A percentile compares a stretch with the other conserved stretches of the same genome.
These are phyloP conservation scores for Yarrowia sp. DNA, from an alignment of 805 yeast genomes.

Conservation along the genomic window DNA sequence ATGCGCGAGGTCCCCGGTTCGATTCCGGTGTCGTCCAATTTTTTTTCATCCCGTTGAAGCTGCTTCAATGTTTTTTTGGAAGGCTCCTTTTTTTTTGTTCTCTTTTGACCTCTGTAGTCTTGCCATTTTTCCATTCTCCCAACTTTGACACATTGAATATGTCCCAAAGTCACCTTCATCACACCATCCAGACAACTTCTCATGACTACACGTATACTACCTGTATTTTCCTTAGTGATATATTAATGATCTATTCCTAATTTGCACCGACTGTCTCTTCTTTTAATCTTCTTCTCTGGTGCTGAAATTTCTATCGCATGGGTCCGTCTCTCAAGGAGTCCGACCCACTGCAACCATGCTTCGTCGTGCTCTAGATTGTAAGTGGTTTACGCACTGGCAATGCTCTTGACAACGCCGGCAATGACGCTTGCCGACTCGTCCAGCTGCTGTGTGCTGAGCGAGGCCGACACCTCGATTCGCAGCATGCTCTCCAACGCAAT, in stretches of 20 bases:
- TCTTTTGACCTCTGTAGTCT: too few species aligned
- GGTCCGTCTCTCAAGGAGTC: too few species aligned
- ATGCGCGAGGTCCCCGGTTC: slow-evolving; percentile 34
- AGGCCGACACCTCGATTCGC: slow-evolving; percentile 33
- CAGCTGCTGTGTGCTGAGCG: slow-evolving; percentile 8
- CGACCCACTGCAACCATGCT: slow-evolving; percentile 1
- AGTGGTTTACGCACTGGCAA: neutral
- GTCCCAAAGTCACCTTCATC: too few species aligned
- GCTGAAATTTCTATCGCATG: neutral
- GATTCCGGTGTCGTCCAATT: slow-evolving; percentile 29
- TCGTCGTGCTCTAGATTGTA: slow-evolving; percentile 7
- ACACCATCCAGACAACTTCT: too few species aligned
- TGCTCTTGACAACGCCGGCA: slow-evolving; percentile 22
- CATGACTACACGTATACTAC: too few species aligned
- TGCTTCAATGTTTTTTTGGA: too few species aligned
- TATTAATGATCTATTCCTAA: slow-evolving; percentile 31
- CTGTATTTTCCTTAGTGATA: slow-evolving; percentile 1
- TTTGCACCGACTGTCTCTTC: slow-evolving; percentile 9
- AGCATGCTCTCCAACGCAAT: slow-evolving; percentile 66
- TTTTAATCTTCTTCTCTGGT: neutral
- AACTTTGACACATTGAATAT: too few species aligned
- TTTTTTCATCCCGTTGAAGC: neutral
- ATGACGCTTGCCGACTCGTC: slow-evolving; percentile 21
- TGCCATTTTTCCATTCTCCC: too few species aligned
- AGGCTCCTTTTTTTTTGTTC: neutral